Evolutionary conservation across 2,329 filamentous ascomycete species (phyloP).

Genomic region (Didymella sp.): DNA sequence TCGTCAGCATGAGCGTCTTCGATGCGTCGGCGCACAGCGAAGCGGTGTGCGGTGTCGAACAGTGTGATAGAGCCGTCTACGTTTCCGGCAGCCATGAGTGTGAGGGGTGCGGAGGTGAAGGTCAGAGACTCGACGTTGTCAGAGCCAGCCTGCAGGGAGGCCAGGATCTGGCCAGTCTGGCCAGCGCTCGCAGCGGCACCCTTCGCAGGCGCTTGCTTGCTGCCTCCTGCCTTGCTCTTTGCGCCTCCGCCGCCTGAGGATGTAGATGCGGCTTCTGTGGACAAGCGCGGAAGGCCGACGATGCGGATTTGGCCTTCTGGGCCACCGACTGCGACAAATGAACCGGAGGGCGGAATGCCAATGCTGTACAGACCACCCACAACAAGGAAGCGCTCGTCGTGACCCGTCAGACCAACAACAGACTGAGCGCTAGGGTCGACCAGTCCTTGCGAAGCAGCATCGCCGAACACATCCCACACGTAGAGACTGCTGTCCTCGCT

Average conservation of each 20-base stretch:
- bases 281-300: slow-evolving; percentile 76
- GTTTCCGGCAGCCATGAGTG: slow-evolving; percentile 67
- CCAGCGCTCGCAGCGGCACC: slow-evolving; percentile 49
- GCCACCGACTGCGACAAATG: slow-evolving; percentile 84
- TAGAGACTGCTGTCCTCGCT: slow-evolving; percentile 87
- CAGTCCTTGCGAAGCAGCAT: slow-evolving; percentile 70
- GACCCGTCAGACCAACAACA: slow-evolving; percentile 76
- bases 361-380: slow-evolving; percentile 91
- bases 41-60: slow-evolving; percentile 85
- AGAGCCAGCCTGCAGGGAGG: slow-evolving; percentile 78
- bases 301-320: slow-evolving; percentile 86
- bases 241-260: slow-evolving; percentile 52
- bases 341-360: slow-evolving; percentile 78
- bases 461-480: slow-evolving; percentile 90
- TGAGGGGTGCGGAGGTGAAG: slow-evolving; percentile 67
- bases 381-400: slow-evolving; percentile 89
- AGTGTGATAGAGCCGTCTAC: slow-evolving; percentile 77
- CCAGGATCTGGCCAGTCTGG: slow-evolving; percentile 76
- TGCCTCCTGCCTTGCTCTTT: slow-evolving; percentile 57
- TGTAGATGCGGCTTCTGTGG: slow-evolving; percentile 42
- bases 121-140: slow-evolving; percentile 80
- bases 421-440: slow-evolving; percentile 65
- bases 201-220: slow-evolving; percentile 53
- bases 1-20: slow-evolving; percentile 75
- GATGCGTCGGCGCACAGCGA: slow-evolving; percentile 84